Base-by-base conservation (phyloP, 169 alveolate species). In the Plasmodium berghei region DNA sequence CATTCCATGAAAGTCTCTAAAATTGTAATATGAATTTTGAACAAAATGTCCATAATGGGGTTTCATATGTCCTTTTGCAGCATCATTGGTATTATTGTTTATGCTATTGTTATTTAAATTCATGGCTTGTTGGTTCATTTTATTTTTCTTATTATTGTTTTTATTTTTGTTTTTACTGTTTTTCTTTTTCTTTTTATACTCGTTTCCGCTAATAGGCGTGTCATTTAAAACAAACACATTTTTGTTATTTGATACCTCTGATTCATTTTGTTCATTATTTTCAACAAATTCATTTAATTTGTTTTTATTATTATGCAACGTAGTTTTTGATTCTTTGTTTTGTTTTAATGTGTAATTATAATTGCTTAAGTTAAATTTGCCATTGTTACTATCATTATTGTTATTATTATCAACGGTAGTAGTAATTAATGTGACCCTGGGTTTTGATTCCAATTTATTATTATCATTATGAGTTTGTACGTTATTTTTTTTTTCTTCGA, bases 131-230 rank as follows among this genome's bases (percentile, higher is more conserved):
- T 34, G 42, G 0, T 40, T 63, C 34, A 22, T 54, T 52, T 72
- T 61, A 10, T 72, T 72, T 5, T 74, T 73, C 61, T 73, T 74
- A 61, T 64, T 64, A 12, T 75, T 56, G 63, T 63, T 67, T 28
- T 72, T 72, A 0, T 55, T 72, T 28, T 72, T 72, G 4, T 55
- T 72, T 72, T 72, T 72, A 28, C 9, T 72, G 20, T 12, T 28
- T 18, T 5, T 56, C 56, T 52, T 72, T 52, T 52, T 52, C 56
- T 28, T 55, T 34, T 56, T n/a, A 46, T 62, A 22, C 20, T 45
- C 63, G 18, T 24, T 72, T 24, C 24, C 52, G 24, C 42, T 26
- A 42, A 14, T 5, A 18, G 45, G 28, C 14, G 71, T 20, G 46
- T 75, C 89, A 18, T 63, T 75, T 42, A 42, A 48, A 34, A 56